These are phyloP conservation scores for Metschnikowia lachancei DNA, from an alignment of 805 yeast species.

Conservation along the genomic window DNA sequence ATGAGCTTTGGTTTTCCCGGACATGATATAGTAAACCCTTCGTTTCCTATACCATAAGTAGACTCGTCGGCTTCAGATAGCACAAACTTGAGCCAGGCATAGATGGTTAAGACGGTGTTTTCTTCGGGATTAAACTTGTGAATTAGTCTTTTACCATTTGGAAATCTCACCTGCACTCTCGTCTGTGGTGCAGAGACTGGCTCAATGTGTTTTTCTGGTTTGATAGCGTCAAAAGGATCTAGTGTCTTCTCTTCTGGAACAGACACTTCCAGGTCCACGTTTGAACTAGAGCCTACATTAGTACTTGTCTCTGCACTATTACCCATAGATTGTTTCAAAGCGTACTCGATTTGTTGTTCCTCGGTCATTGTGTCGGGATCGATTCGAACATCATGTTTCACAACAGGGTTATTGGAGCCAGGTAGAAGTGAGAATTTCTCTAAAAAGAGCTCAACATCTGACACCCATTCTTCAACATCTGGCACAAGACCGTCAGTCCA, in stretches of 20 bases:
- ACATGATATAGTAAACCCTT: conserved; percentile 33
- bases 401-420: conserved; percentile 61
- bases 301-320: conserved; percentile 21
- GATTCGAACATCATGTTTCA: conserved; percentile 54
- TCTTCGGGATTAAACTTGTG: conserved; percentile 54
- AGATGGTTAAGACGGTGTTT: conserved; percentile 61
- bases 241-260: conserved; percentile 14
- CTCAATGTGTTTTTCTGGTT: conserved; percentile 55
- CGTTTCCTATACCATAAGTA: conserved; percentile 48
- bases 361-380: conserved; percentile 70
- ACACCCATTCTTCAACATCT: conserved; percentile 54
- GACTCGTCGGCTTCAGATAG: conserved; percentile 43
- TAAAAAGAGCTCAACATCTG: conserved; percentile 70
- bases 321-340: conserved; percentile 62
- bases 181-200: conserved; percentile 63
- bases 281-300: conserved; percentile 23
- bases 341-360: conserved; percentile 79
- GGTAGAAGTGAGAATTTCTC: conserved; percentile 62
- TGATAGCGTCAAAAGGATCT: conserved; percentile 50
- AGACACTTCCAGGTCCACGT: conserved; percentile 22
- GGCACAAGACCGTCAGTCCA: conserved; percentile 74
- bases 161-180: conserved; percentile 82
- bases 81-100: conserved; percentile 62
- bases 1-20: conserved; percentile 45
- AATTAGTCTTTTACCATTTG: conserved; percentile 79